phyloP scores from a whole-genome alignment of 805 yeast genomes.

The Candida pseudoglaebosa region DNA sequence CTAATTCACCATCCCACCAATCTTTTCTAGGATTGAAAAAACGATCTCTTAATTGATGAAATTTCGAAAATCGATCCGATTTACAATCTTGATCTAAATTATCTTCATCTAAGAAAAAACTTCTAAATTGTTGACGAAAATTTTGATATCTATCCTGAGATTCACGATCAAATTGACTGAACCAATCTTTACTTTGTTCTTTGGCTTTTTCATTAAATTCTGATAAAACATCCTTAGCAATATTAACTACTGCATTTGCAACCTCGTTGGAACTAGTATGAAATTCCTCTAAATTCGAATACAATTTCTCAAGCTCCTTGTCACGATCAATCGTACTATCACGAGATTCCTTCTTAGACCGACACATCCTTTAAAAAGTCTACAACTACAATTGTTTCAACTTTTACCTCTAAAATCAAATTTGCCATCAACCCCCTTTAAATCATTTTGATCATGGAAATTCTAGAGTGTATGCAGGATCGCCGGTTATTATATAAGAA shows the following conservation, averaged over 20 bases:
- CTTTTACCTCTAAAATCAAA: too few species aligned
- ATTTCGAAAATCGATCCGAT: slow-evolving; percentile 12
- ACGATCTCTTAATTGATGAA: slow-evolving; percentile 11
- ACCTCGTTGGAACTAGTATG: slow-evolving; percentile 22
- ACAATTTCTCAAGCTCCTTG: slow-evolving; percentile 21
- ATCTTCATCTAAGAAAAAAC: slow-evolving; percentile 5
- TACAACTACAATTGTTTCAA: too few species aligned
- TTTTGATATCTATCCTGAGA: slow-evolving; percentile 2
- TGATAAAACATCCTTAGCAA: slow-evolving; percentile 18
- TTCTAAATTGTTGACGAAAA: slow-evolving; percentile 2
- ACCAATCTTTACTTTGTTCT: slow-evolving; percentile 16
- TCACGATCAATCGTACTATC: slow-evolving; percentile 8
- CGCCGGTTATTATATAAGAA: too few species aligned
- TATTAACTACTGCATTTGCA: slow-evolving; percentile 22
- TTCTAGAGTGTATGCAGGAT: too few species aligned
- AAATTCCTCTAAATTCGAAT: slow-evolving; percentile 21
- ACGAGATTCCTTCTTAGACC: slow-evolving; percentile 1
- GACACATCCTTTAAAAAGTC: not conserved
- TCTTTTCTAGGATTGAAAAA: slow-evolving; percentile 1
- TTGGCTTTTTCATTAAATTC: slow-evolving; percentile 21
- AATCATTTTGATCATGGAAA: too few species aligned
- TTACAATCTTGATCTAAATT: not conserved
- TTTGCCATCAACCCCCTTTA: slow-evolving; percentile 1
- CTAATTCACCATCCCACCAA: slow-evolving; percentile 4
- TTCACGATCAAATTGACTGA: slow-evolving; percentile 12